A percentile compares a stretch with the other conserved stretches of the same genome.
Evolutionary conservation across 2,329 filamentous ascomycete species (phyloP).

Genomic region (Dactylonectria estremocensis): DNA sequence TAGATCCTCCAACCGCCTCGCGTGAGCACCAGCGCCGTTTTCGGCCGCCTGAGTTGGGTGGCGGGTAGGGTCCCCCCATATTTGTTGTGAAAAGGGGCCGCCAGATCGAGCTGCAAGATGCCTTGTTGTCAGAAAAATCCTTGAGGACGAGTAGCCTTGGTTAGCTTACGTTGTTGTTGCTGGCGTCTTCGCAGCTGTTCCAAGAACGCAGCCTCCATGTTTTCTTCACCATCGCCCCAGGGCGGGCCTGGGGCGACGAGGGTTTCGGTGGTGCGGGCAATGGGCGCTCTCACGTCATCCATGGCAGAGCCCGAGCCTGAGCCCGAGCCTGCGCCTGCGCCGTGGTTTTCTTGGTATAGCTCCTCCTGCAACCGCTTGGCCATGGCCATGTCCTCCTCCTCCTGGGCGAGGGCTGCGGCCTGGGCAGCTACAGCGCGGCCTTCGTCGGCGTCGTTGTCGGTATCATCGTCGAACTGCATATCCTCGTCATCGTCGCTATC

Average conservation of each 20-base stretch:
- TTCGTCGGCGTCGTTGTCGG: slow-evolving; percentile 58
- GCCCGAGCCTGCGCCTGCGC: slow-evolving; percentile 52
- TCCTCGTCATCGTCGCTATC: slow-evolving; percentile 58
- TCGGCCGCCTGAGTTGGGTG: slow-evolving; percentile 51
- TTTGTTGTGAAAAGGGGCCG: slow-evolving; percentile 58
- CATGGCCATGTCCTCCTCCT: slow-evolving; percentile 95
- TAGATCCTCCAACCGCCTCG: slow-evolving; percentile 87
- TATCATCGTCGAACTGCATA: slow-evolving; percentile 57
- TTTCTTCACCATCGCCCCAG: slow-evolving; percentile 67
- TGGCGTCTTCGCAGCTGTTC: slow-evolving; percentile 73
- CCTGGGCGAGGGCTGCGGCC: slow-evolving; percentile 65
- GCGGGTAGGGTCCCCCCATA: slow-evolving; percentile 53
- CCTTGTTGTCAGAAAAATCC: slow-evolving; percentile 17
- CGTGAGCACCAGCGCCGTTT: slow-evolving; percentile 74
- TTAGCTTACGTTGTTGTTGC: slow-evolving; percentile 49
- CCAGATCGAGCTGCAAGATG: slow-evolving; percentile 40
- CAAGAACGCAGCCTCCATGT: slow-evolving; percentile 72
- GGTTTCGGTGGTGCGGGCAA: slow-evolving; percentile 92
- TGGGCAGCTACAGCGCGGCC: slow-evolving; percentile 59
- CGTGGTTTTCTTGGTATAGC: slow-evolving; percentile 75
- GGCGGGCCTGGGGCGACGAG: slow-evolving; percentile 78
- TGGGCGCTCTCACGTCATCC: slow-evolving; percentile 87
- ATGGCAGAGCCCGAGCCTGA: slow-evolving; percentile 55
- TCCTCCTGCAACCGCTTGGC: slow-evolving; percentile 93
- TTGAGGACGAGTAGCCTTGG: neutral